These are phyloP conservation scores for Alternaria conjuncta DNA, from an alignment of 2,329 filamentous ascomycete genomes.

Conservation along the genomic window DNA sequence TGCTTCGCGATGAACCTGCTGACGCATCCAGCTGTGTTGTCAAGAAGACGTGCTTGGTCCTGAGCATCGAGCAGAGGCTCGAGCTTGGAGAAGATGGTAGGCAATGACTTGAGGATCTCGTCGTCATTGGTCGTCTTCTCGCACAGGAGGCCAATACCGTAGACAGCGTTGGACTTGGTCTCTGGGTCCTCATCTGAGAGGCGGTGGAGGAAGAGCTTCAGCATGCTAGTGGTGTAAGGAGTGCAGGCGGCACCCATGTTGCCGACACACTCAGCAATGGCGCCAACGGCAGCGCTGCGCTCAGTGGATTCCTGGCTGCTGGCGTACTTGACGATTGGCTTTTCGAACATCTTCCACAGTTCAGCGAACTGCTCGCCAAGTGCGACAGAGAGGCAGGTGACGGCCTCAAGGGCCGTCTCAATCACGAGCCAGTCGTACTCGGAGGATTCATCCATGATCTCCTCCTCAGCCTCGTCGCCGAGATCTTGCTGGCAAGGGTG, in stretches of 20 bases:
- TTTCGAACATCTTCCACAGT: conserved; percentile 95
- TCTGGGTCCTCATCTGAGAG: conserved; percentile 88
- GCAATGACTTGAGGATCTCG: conserved; percentile 76
- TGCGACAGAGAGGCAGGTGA: conserved; percentile 82
- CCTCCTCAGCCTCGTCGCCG: conserved; percentile 76
- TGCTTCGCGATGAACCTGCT: conserved; percentile 91
- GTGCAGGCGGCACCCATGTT: conserved; percentile 84
- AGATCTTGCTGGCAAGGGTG: conserved; percentile 94
- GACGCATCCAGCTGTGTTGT: conserved; percentile 92
- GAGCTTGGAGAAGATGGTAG: conserved; percentile 80
- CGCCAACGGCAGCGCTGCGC: conserved; percentile 87
- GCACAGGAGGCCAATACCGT: conserved; percentile 84
- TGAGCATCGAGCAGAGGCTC: conserved; percentile 81
- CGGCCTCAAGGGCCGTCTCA: conserved; percentile 90
- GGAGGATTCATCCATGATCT: conserved; percentile 74
- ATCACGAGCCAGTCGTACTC: conserved; percentile 98
- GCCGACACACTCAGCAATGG: conserved; percentile 87
- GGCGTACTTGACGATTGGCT: conserved; percentile 85
- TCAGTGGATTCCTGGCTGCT: conserved; percentile 86
- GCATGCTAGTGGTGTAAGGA: conserved; percentile 76
- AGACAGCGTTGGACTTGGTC: conserved; percentile 94
- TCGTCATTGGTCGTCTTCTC: conserved; percentile 77
- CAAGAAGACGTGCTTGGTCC: conserved; percentile 81
- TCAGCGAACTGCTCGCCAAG: conserved; percentile 82
- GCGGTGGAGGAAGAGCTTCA: conserved; percentile 83